Base-by-base conservation (phyloP, 2,329 filamentous ascomycete species). In the Claviceps monticola region DNA sequence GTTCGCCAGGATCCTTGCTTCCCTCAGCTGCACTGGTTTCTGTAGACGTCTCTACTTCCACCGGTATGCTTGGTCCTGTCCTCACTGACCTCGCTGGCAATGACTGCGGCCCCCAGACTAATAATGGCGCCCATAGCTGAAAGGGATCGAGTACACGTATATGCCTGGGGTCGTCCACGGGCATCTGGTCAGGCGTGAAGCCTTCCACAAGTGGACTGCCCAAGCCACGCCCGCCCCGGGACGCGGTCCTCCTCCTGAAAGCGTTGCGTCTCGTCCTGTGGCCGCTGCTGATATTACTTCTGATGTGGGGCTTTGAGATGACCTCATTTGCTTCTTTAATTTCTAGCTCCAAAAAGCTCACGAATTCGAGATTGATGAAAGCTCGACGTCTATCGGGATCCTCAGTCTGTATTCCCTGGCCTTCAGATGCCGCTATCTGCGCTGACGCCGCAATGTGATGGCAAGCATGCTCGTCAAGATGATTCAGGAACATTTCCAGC, bases 141-240 rank as follows among this genome's bases (percentile, higher is more conserved):
- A 16, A 13, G 13, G 16, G 13, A 7, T 8, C 14, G 6, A 45
- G 13, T 7, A 1, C 7, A 26, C 5, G 14, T 38, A n/a, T n/a
- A 19, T 49, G 11, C 43, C 47, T 46, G 7, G 42, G 26, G 9
- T 53, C 47, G 19, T 21, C 21, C 23, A 21, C 42, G 13, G 6
- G 44, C 9, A 29, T 37, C 11, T 64, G 56, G 8, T 60, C 56
- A 7, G 57, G 43, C 3, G 46, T 17, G 16, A 56, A 54, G 2
- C 51, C 50, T 7, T 59, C 58, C 0, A 49, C 43, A 4, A 65
- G 49, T 0, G 60, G 57, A 23, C 62, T 65, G 5, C 58, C 55
- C 5, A 54, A 46, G 1, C 61, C 58, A 2, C 34, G 48, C 46
- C 57, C 62, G 45, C 56, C 58, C 58, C 59, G 59, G 11, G 59